These are phyloP conservation scores for Diaporthe citriasiana DNA, from an alignment of 2,329 filamentous ascomycete species.

Conservation along the genomic window DNA sequence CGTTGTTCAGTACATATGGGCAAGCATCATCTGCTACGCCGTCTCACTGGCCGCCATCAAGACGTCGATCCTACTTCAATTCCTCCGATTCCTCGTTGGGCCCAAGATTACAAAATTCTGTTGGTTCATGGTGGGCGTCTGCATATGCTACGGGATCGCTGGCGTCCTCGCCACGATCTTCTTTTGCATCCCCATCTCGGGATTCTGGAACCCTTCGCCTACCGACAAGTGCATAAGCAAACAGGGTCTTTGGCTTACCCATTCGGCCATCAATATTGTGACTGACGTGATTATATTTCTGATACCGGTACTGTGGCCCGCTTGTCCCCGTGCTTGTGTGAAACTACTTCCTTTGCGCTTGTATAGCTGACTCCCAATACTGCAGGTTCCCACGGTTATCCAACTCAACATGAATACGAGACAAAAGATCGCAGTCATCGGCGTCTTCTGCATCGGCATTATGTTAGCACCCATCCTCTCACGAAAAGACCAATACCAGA, in stretches of 20 bases:
- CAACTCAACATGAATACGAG: conserved; percentile 20
- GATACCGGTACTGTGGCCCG: background rate
- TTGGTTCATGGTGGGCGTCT: conserved; percentile 11
- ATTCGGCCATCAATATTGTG: conserved; percentile 1
- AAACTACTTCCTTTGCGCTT: too few species aligned
- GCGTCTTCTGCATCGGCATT: conserved; percentile 13
- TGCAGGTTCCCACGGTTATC: too few species aligned
- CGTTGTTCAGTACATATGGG: conserved; percentile 1
- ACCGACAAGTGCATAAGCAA: conserved; percentile 17
- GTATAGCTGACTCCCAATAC: too few species aligned
- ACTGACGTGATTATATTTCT: conserved; percentile 19
- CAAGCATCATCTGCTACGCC: conserved; percentile 26
- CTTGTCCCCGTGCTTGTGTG: too few species aligned
- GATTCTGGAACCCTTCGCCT: conserved; percentile 1
- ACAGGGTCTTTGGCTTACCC: background rate
- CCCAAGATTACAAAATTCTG: background rate
- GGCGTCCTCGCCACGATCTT: background rate
- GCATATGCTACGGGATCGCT: background rate
- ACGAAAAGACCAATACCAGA: background rate
- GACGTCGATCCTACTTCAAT: background rate
- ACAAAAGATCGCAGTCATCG: conserved; percentile 16
- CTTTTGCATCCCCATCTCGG: conserved; percentile 2
- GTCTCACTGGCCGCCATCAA: background rate
- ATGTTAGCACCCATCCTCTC: background rate
- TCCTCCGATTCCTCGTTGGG: conserved; percentile 17